Percentiles rank a stretch among this genome's conserved stretches.
Evolutionary conservation across 2,329 filamentous ascomycete genomes (phyloP).

Genomic region (Fusarium sp.): DNA sequence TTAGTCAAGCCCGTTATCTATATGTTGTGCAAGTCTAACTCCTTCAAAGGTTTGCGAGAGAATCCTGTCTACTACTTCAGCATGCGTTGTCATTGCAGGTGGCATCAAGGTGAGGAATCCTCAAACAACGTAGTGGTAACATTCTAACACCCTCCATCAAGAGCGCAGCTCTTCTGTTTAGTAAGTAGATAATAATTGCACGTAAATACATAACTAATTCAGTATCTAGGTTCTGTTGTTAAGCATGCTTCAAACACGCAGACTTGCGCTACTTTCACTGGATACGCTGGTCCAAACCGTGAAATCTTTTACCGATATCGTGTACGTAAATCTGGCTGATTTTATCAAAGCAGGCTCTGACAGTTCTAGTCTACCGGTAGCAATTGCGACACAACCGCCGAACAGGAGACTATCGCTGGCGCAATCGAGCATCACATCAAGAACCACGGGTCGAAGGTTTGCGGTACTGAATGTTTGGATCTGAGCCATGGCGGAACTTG

Average conservation of each 20-base stretch:
- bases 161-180: neutral
- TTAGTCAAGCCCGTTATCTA: neutral
- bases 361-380: neutral
- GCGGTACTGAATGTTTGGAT: neutral
- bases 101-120: neutral
- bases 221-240: rapidly evolving
- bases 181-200: rapidly evolving
- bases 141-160: rapidly evolving
- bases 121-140: rapidly evolving
- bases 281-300: neutral
- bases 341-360: neutral
- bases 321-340: neutral
- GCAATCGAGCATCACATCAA: neutral
- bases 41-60: neutral
- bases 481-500: neutral
- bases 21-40: neutral
- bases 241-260: neutral
- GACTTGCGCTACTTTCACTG: neutral
- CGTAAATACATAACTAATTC: rapidly evolving
- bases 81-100: rapidly evolving
- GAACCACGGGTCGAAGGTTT: rapidly evolving
- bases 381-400: neutral
- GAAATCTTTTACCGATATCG: neutral
- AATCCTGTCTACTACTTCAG: rapidly evolving
- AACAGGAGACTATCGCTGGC: neutral